These are phyloP conservation scores for Harrya chromipes DNA, from an alignment of 768 basidiomycete genomes.

Conservation along the genomic window DNA sequence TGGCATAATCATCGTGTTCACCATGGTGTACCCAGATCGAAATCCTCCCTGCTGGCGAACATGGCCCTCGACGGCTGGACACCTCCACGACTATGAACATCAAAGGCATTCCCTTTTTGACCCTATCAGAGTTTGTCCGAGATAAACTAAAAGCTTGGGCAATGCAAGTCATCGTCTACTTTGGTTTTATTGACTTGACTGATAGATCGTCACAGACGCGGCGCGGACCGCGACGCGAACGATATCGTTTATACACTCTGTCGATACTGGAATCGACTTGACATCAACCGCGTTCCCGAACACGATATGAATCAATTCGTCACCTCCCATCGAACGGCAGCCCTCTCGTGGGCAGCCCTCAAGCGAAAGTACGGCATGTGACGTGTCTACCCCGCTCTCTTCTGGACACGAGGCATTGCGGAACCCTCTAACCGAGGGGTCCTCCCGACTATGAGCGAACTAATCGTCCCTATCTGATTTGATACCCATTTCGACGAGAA, in stretches of 20 bases:
- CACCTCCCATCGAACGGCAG: conserved; percentile 52
- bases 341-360: conserved; percentile 70
- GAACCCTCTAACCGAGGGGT: background rate
- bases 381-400: conserved; percentile 4
- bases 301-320: conserved; percentile 83
- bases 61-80: conserved; percentile 74
- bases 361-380: conserved; percentile 70
- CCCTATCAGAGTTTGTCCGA: conserved; percentile 81
- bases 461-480: conserved; percentile 28
- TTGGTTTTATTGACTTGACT: conserved; percentile 12
- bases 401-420: conserved; percentile 1
- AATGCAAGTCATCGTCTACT: conserved; percentile 47
- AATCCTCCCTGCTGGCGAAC: conserved; percentile 77
- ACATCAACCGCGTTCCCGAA: conserved; percentile 84
- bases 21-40: conserved; percentile 55
- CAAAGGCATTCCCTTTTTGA: conserved; percentile 74
- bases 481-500: conserved; percentile 18
- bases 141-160: conserved; percentile 84
- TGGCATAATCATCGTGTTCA: conserved; percentile 7
- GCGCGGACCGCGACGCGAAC: conserved; percentile 68
- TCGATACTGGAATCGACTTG: conserved; percentile 78
- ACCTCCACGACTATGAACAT: conserved; percentile 62
- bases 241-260: conserved; percentile 71
- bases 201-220: conserved; percentile 47
- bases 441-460: background rate